Conservation (phyloP, 257 asterid genomes). For the Cinchona pubescens region DNA sequence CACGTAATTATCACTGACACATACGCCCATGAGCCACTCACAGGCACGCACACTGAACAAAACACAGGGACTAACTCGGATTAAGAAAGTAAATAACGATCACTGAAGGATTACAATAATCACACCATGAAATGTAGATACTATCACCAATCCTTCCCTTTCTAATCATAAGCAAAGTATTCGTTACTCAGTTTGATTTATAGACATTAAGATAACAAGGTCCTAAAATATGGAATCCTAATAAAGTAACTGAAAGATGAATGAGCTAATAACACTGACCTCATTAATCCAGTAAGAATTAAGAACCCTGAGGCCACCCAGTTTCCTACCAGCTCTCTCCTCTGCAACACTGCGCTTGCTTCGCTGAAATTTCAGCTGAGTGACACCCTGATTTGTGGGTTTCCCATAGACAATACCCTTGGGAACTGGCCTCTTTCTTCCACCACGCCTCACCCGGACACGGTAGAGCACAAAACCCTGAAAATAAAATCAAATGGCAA, state of each 20-base stretch:
- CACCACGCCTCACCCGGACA: constrained; percentile 27
- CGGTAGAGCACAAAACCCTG: constrained; percentile 31
- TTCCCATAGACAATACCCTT: constrained; percentile 29
- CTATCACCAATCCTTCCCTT: neutral
- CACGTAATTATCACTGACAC: neutral
- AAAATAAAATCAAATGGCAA: neutral
- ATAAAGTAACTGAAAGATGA: neutral
- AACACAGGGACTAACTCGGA: neutral
- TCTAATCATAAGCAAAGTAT: neutral
- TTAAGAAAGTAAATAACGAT: neutral
- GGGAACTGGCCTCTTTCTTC: constrained; percentile 32
- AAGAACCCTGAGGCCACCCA: constrained; percentile 29
- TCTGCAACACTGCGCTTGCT: constrained; percentile 28
- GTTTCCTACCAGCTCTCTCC: constrained; percentile 31
- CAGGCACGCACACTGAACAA: neutral
- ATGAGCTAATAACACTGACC: constrained; percentile 2
- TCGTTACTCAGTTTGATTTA: too few relatives aligned
- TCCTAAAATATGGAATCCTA: too few relatives aligned
- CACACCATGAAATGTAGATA: neutral
- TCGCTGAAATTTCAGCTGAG: constrained; percentile 30
- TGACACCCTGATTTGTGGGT: constrained; percentile 33
- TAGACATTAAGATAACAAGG: too few relatives aligned
- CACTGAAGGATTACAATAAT: neutral
- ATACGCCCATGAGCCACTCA: neutral
- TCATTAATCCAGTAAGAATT: constrained; percentile 29